Percentiles rank a stretch among this genome's conserved stretches.
Evolutionary conservation across 768 basidiomycete genomes (phyloP).

Genomic region (Scleroderma citrinum): DNA sequence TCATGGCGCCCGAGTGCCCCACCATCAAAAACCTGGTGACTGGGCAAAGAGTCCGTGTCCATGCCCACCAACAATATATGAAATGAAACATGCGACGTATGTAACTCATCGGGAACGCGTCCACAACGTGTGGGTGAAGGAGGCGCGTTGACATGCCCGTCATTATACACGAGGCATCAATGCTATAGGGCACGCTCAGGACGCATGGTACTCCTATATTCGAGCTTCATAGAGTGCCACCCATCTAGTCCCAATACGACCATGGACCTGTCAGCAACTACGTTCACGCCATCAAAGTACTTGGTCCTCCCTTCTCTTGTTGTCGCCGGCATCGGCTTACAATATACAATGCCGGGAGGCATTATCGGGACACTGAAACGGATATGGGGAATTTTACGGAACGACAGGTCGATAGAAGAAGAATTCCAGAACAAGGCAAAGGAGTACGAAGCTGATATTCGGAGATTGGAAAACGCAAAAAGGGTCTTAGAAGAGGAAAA

Average conservation of each 20-base stretch:
- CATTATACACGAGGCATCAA: constrained; percentile 16
- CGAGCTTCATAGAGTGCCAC: constrained; percentile 18
- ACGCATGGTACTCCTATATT: constrained; percentile 22
- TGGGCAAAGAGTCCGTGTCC: constrained; percentile 5
- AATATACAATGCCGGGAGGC: constrained; percentile 3
- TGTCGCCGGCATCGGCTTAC: constrained; percentile 22
- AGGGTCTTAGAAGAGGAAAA: constrained; percentile 9
- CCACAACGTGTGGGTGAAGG: constrained; percentile 16
- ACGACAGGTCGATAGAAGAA: constrained; percentile 5
- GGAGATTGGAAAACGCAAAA: constrained; percentile 12
- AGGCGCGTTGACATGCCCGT: constrained; percentile 3
- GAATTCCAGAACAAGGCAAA: constrained; percentile 16
- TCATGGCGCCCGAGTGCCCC: not conserved
- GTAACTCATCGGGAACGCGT: constrained; percentile 8
- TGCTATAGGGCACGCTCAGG: constrained; percentile 4
- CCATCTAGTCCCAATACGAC: constrained; percentile 17
- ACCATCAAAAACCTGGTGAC: constrained; percentile 14
- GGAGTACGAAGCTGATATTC: constrained; percentile 13
- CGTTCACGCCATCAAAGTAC: constrained; percentile 21
- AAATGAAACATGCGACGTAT: constrained; percentile 21
- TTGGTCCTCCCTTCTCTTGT: constrained; percentile 23
- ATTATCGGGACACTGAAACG: not conserved
- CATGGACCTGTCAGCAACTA: constrained; percentile 27
- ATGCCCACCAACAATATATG: not conserved
- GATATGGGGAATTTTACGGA: not conserved